Conservation (phyloP, 345 rosid genomes). For the Gossypium turneri region DNA sequence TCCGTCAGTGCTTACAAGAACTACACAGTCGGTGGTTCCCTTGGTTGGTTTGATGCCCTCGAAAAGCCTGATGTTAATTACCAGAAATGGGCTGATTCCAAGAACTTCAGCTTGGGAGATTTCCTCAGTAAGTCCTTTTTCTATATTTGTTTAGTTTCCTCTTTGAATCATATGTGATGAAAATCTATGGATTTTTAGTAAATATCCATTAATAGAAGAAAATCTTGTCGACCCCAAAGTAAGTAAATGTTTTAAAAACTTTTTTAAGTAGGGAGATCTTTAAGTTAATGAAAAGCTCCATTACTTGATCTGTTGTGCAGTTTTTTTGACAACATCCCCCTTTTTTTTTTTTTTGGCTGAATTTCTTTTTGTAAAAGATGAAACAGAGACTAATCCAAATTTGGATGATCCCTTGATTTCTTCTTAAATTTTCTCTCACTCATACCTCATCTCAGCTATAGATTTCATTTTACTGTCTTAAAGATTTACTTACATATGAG, state of each 20-base stretch:
- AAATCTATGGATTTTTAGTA: neutral
- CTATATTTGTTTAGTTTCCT: neutral
- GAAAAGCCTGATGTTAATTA: slow-evolving; percentile 55
- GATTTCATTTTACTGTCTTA: neutral
- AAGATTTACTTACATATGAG: too few relatives aligned
- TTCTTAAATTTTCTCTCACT: slow-evolving; percentile 1
- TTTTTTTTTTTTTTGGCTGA: neutral
- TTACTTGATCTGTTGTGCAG: neutral
- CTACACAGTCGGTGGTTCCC: slow-evolving; percentile 80
- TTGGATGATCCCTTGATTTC: neutral
- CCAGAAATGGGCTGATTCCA: slow-evolving; percentile 79
- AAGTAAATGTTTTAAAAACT: neutral
- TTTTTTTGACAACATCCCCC: neutral
- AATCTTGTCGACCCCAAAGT: neutral
- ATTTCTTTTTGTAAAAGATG: neutral
- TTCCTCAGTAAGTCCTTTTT: slow-evolving; percentile 58
- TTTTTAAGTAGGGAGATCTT: too few relatives aligned
- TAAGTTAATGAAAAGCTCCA: neutral
- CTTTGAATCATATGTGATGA: neutral
- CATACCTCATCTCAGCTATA: neutral
- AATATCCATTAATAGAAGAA: neutral
- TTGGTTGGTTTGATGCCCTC: slow-evolving; percentile 62
- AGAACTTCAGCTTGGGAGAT: slow-evolving; percentile 82
- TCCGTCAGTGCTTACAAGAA: slow-evolving; percentile 65
- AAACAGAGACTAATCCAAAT: neutral